These are phyloP conservation scores for Crithidia expoeki DNA, from an alignment of 208 protist species.

Conservation along the genomic window DNA sequence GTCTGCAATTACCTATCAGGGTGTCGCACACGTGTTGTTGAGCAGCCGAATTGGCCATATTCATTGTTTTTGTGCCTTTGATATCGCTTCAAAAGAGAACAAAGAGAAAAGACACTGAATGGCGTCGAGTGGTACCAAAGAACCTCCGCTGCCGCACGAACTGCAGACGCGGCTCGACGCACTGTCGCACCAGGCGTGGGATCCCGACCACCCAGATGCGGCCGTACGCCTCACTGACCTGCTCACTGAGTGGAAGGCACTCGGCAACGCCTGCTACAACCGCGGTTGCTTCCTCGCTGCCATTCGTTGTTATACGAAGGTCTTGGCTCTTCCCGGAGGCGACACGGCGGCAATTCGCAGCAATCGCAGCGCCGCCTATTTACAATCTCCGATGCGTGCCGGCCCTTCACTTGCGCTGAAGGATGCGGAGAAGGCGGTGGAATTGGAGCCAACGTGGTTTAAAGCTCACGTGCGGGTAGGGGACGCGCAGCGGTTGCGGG, in stretches of 20 bases:
- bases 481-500: slow-evolving; percentile 88
- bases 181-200: slow-evolving; percentile 4
- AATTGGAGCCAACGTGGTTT: slow-evolving; percentile 75
- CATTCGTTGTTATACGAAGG: slow-evolving; percentile 84
- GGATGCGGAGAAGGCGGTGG: slow-evolving; percentile 82
- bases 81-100: no score
- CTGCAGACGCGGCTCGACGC: slow-evolving; percentile 41
- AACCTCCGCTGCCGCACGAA: slow-evolving; percentile 48
- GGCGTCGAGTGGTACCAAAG: slow-evolving; percentile 38
- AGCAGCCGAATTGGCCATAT: no score
- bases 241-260: slow-evolving; percentile 60
- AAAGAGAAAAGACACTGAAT: no score
- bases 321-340: slow-evolving; percentile 41
- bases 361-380: slow-evolving; percentile 88
- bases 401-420: slow-evolving; percentile 81
- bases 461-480: slow-evolving; percentile 85
- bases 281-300: slow-evolving; percentile 67
- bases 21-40: no score
- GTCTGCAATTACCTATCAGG: no score
- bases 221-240: slow-evolving; percentile 19
- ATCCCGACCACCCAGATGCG: slow-evolving; percentile 15
- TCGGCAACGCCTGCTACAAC: slow-evolving; percentile 86
- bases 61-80: no score
- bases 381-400: slow-evolving; percentile 71
- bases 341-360: slow-evolving; percentile 80